Evolutionary conservation across 1,139 yeast species (phyloP), one percentile per base, ranked within the genome.

Genomic region (Nakaseomyces sp.): DNA sequence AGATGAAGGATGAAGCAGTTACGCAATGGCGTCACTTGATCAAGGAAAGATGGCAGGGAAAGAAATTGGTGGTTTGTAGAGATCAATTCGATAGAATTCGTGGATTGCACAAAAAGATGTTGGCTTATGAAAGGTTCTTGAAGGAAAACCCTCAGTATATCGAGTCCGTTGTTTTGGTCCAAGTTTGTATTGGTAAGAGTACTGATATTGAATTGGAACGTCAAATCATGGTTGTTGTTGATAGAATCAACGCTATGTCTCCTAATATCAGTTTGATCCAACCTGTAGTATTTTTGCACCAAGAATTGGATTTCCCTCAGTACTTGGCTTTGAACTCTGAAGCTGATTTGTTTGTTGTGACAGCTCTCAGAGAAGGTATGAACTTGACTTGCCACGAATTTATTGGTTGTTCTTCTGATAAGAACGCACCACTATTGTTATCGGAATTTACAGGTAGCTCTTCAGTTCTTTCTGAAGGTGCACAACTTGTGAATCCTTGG

Each of bases 391-490:
- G 96, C 55, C 97, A 89, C 59, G 97, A 89, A 60, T 89, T 82
- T 59, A 76, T 87, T 19, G 80, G 80, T 45, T 86, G 95, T 15
- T 76, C 91, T 5, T 67, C 71, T 17, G 77, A 75, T 37, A 73
- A 74, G 50, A 77, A 81, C 50, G 82, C 95, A 0, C 95, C 96
- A 0, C 72, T 89, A 51, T 73, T 89, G 46, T 65, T 89, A 46
- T 83, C 95, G 36, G 97, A 89, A 60, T 89, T 89, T 54, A 87
- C 95, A 0, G 97, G 97, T 1, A 83, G 95, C 4, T 93, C 96
- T 0, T 73, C 81, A 2, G 75, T 88, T 7, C 70, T 89, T 42
- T 77, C 75, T 2, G 63, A 73, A 35, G 88, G 89, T n/a, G 85
- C 95, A 3, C 53, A 88, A 6, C 64, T 86, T 36, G 79, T 88